These are phyloP conservation scores for Perkinsus chesapeaki DNA, from an alignment of 169 alveolate species.

Conservation along the genomic window DNA sequence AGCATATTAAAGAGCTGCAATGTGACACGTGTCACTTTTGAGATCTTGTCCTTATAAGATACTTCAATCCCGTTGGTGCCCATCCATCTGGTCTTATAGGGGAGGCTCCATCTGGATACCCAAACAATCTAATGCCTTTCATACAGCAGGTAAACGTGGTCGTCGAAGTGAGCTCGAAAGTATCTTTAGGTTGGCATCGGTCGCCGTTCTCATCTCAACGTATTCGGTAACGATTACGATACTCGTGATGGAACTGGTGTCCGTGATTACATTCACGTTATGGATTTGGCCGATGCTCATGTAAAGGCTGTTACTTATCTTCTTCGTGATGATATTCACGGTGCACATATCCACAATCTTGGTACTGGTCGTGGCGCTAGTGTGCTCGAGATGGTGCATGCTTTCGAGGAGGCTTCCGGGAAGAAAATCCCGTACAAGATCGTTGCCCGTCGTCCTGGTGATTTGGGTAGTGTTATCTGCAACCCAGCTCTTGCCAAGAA, in stretches of 20 bases:
- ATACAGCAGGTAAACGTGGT: slow-evolving; percentile 53
- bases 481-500: slow-evolving; percentile 70
- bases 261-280: slow-evolving; percentile 80
- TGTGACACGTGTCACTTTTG: too few relatives aligned
- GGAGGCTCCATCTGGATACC: slow-evolving; percentile 72
- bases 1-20: too few relatives aligned
- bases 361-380: slow-evolving; percentile 81
- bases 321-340: slow-evolving; percentile 32
- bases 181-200: slow-evolving; percentile 16
- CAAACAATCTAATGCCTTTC: slow-evolving; percentile 77
- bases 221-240: slow-evolving; percentile 79
- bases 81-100: slow-evolving; percentile 79
- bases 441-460: slow-evolving; percentile 78
- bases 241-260: slow-evolving; percentile 81
- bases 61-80: slow-evolving; percentile 89
- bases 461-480: slow-evolving; percentile 68
- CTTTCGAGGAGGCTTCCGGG: slow-evolving; percentile 71
- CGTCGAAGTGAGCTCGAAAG: neutral
- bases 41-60: slow-evolving; percentile 11
- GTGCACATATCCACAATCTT: slow-evolving; percentile 53
- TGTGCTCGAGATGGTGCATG: slow-evolving; percentile 65
- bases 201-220: slow-evolving; percentile 38
- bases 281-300: slow-evolving; percentile 81
- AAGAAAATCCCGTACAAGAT: slow-evolving; percentile 40
- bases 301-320: slow-evolving; percentile 55